These are phyloP conservation scores for Populus ilicifolia DNA, from an alignment of 345 rosid species.

Conservation along the genomic window DNA sequence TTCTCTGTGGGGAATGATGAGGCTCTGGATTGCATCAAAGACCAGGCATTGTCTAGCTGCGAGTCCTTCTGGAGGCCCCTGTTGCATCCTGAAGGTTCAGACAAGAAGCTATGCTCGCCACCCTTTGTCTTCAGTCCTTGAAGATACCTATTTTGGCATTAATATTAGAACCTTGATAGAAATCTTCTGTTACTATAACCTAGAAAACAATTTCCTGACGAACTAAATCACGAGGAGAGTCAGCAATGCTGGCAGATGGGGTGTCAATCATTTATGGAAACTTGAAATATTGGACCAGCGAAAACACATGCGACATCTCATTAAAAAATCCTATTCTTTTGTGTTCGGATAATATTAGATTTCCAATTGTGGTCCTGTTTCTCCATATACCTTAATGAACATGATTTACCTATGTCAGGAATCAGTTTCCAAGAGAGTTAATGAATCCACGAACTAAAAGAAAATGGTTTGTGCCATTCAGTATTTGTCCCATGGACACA, in stretches of 20 bases:
- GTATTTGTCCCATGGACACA: too few species aligned
- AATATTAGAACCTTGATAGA: neutral
- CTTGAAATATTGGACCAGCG: neutral
- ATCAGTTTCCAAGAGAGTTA: too few species aligned
- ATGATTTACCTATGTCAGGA: too few species aligned
- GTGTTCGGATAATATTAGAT: neutral
- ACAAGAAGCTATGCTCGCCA: constrained; percentile 43
- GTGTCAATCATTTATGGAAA: neutral
- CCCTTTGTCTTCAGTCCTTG: constrained; percentile 43
- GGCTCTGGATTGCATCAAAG: constrained; percentile 40
- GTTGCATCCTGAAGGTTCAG: constrained; percentile 43
- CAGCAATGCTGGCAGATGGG: neutral
- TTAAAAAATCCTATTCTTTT: neutral
- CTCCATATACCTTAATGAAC: neutral
- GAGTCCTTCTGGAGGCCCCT: constrained; percentile 30
- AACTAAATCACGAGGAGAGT: neutral
- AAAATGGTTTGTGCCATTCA: too few species aligned
- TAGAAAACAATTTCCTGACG: neutral
- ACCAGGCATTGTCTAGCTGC: constrained; percentile 38
- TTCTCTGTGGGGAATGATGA: constrained; percentile 25
- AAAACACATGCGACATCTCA: neutral
- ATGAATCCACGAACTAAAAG: too few species aligned
- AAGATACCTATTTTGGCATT: constrained; percentile 29
- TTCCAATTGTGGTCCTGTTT: neutral
- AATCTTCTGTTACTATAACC: neutral